Evolutionary conservation across 768 basidiomycete genomes (phyloP).

Genomic region (Hygrocybe punicea): DNA sequence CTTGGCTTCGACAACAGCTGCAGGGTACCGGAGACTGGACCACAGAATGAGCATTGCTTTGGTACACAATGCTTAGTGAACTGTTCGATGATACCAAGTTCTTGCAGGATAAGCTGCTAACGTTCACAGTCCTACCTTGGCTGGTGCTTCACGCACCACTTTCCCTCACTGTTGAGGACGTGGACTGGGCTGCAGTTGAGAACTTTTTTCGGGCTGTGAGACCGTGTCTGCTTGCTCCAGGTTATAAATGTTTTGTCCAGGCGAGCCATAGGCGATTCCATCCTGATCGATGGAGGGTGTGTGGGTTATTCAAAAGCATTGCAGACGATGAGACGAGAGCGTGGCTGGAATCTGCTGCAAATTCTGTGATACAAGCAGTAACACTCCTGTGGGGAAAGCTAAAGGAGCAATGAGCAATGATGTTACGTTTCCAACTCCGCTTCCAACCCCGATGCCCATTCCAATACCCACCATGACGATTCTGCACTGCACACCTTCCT

Average conservation of each 20-base stretch:
- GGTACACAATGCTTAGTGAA: constrained; percentile 57
- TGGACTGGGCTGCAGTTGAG: constrained; percentile 71
- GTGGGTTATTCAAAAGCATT: constrained; percentile 57
- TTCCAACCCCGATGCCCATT: no score
- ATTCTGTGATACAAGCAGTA: constrained; percentile 68
- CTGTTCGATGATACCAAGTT: constrained; percentile 64
- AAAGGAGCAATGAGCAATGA: background rate
- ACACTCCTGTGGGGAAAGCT: constrained; percentile 56
- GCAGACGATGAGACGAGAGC: constrained; percentile 54
- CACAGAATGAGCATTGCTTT: constrained; percentile 61
- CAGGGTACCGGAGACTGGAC: constrained; percentile 67
- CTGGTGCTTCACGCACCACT: constrained; percentile 59
- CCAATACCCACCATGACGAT: no score
- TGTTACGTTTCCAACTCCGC: no score
- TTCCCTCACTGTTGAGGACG: constrained; percentile 56
- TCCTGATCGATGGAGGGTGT: constrained; percentile 74
- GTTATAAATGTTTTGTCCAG: constrained; percentile 63
- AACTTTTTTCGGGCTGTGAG: constrained; percentile 60
- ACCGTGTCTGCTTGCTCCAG: constrained; percentile 52
- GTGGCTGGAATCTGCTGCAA: constrained; percentile 61
- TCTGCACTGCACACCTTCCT: no score
- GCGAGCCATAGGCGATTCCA: constrained; percentile 74
- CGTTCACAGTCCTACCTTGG: constrained; percentile 69
- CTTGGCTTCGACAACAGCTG: constrained; percentile 46
- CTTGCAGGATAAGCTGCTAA: constrained; percentile 48